phyloP scores from a whole-genome alignment of 1,284 basidiomycete genomes.

The Retiboletus flavoniger region DNA sequence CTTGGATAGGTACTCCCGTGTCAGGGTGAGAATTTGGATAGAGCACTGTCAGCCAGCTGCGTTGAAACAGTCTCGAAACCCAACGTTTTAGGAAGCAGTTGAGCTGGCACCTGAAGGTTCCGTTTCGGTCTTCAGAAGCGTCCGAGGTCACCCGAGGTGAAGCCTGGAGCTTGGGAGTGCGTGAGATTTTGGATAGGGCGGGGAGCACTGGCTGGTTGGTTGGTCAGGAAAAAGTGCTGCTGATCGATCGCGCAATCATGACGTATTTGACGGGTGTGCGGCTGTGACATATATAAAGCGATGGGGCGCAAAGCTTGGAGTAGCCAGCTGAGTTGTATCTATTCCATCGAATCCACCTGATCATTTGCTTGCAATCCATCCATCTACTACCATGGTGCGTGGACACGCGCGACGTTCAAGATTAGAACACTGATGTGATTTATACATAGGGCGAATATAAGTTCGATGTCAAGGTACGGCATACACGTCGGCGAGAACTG shows the following conservation, averaged over 20 bases:
- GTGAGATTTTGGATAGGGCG: conserved; percentile 14
- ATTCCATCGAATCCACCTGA: background rate
- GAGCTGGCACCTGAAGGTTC: too few relatives aligned
- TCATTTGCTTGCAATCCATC: background rate
- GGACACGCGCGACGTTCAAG: background rate
- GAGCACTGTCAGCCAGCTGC: background rate
- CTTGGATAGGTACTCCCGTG: background rate
- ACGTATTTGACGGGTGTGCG: background rate
- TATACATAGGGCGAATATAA: conserved; percentile 21
- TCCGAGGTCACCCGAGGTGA: background rate
- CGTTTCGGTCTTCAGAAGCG: background rate
- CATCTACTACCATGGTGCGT: conserved; percentile 26
- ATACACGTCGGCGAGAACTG: background rate
- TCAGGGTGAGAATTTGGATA: background rate
- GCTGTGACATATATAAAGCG: background rate
- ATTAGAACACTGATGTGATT: conserved; percentile 6
- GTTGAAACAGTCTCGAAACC: too few relatives aligned
- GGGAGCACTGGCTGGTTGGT: background rate
- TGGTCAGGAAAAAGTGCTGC: too few relatives aligned
- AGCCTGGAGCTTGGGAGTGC: background rate
- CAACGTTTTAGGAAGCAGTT: too few relatives aligned
- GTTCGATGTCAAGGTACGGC: conserved; percentile 34
- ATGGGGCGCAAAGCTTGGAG: conserved; percentile 3
- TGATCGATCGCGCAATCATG: conserved; percentile 1
- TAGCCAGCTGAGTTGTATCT: background rate